These are phyloP conservation scores for Phaeoacremonium minimum DNA, from an alignment of 2,329 filamentous ascomycete genomes.

Conservation along the genomic window DNA sequence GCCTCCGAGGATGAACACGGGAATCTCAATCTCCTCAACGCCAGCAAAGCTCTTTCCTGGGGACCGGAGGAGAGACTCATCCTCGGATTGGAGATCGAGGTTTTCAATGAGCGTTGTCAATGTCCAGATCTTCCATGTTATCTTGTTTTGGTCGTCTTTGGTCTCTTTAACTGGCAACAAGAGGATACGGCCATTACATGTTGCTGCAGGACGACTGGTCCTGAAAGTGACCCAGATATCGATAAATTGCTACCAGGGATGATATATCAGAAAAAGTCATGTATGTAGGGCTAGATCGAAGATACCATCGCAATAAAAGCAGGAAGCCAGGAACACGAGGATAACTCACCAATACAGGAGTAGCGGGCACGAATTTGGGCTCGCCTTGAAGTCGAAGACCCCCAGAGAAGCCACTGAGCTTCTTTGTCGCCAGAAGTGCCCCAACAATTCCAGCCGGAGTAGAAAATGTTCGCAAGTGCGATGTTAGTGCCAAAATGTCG, in stretches of 20 bases:
- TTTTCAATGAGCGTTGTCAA: slow-evolving; percentile 20
- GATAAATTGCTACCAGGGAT: slow-evolving; percentile 16
- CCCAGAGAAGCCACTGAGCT: background rate
- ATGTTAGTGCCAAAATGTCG: slow-evolving; percentile 27
- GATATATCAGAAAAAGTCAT: slow-evolving; percentile 6
- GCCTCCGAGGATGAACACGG: slow-evolving; percentile 25
- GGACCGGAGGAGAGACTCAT: slow-evolving; percentile 16
- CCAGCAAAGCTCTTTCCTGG: slow-evolving; percentile 12
- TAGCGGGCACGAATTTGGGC: slow-evolving; percentile 3
- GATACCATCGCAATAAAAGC: no score
- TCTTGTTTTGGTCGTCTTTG: background rate
- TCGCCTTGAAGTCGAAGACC: background rate
- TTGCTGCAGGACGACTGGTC: slow-evolving; percentile 21
- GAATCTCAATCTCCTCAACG: slow-evolving; percentile 14
- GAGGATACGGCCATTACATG: slow-evolving; percentile 23
- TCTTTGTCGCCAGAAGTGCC: slow-evolving; percentile 2
- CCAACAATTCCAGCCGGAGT: slow-evolving; percentile 10
- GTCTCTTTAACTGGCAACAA: slow-evolving; percentile 16
- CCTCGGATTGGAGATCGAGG: slow-evolving; percentile 18
- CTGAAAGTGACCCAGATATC: slow-evolving; percentile 22
- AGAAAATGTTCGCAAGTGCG: slow-evolving; percentile 26
- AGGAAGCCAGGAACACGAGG: slow-evolving; percentile 12
- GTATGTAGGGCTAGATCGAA: slow-evolving; percentile 8
- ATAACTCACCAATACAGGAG: slow-evolving; percentile 3
- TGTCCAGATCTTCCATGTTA: slow-evolving; percentile 27